Base-by-base conservation (phyloP, 2,329 filamentous ascomycete genomes). In the Pyrenophora graminea region DNA sequence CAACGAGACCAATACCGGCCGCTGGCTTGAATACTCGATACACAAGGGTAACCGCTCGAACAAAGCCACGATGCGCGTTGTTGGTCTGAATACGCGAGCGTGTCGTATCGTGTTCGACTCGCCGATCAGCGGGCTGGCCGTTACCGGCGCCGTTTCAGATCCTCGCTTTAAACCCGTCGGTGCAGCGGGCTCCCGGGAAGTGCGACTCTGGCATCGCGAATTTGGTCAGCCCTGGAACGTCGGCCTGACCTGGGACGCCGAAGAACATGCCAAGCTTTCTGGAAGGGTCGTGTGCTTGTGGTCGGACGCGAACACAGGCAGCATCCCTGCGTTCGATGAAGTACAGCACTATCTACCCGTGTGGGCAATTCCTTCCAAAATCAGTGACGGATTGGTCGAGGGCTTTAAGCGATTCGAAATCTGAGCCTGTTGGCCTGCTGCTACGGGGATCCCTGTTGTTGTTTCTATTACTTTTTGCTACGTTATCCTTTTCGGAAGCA, bases 311-410 rank as follows among this genome's bases (percentile, higher is more conserved):
- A 97, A 97, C 66, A 76, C 77, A 31, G 87, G 84, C 3, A 80
- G 80, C 1, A 91, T 97, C 40, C 92, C 93, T 0, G 92, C 92
- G 1, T 82, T 93, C 44, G 88, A 94, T 62, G 92, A 97, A 74
- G 79, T 90, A 41, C 77, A 82, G 61, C 82, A 86, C 69, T 97
- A 86, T 74, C 81, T 86, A 61, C 94, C 94, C 0, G 77, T 79
- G 4, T 99, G 94, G 94, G 85, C 85, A 6, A 86, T 87, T 8
- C 79, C 91, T 23, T 86, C 85, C 3, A 97, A 96, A 76, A 75
- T 84, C 56, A 80, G 80, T 21, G 88, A 91, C 74, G 92, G 90
- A 1, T 74, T 97, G 62, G 88, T 96, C 25, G 89, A 96, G 70
- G 91, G 89, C 18, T 86, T 80, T 66, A 91, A 88, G 77, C 75